These are phyloP conservation scores for Xerophyta viscosa DNA, from an alignment of 106 monocot genomes.

Conservation along the genomic window DNA sequence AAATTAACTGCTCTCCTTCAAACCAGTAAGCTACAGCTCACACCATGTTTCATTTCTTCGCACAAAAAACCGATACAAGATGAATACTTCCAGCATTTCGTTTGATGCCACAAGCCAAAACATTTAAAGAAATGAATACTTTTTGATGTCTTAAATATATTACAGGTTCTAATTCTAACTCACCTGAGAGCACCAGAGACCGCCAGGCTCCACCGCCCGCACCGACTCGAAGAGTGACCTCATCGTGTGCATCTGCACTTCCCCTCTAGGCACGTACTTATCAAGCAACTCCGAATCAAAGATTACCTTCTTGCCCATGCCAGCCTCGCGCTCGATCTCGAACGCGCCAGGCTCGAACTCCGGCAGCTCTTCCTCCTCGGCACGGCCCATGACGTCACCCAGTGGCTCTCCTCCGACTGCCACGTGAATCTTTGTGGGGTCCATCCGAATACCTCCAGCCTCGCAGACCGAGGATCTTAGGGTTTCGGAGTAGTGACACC, in stretches of 20 bases:
- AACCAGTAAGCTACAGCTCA: no score
- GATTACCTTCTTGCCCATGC: conserved; percentile 4
- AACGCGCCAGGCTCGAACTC: conserved; percentile 61
- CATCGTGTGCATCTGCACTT: conserved; percentile 64
- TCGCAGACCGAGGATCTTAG: conserved; percentile 55
- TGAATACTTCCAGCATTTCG: no score
- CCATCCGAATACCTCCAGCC: conserved; percentile 53
- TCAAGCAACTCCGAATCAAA: conserved; percentile 53
- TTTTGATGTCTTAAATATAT: no score
- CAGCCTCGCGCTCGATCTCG: conserved; percentile 41
- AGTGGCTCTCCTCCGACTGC: conserved; percentile 67
- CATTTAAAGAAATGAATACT: no score
- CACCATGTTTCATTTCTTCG: no score
- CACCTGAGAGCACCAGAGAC: conserved; percentile 76
- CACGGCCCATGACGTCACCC: conserved; percentile 62
- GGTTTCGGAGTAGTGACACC: conserved; percentile 72
- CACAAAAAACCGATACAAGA: no score
- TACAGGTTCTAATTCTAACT: not conserved
- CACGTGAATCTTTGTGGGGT: conserved; percentile 67
- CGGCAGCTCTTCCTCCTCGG: conserved; percentile 86
- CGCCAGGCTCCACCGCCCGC: conserved; percentile 33
- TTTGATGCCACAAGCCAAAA: not conserved
- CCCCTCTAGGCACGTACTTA: conserved; percentile 34
- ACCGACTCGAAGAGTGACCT: conserved; percentile 50
- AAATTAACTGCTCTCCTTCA: no score